Evolutionary conservation across 1,284 basidiomycete genomes (phyloP), one percentile per base, ranked within the genome.

Genomic region (Amylostereum chailletii): DNA sequence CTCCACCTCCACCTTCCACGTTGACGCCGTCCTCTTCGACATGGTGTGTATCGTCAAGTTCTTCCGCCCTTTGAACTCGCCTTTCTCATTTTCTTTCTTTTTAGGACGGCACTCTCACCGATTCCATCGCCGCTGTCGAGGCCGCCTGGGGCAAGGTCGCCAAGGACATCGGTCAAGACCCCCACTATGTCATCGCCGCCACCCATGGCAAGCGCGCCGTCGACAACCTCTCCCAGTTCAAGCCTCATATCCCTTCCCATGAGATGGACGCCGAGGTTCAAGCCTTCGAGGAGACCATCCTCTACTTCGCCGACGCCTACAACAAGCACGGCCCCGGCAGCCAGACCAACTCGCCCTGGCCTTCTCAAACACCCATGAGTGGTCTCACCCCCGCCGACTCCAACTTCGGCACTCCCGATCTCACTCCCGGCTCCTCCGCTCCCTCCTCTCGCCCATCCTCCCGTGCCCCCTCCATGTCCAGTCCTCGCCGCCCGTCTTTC

Each of bases 71-170:
- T 27, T 49, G 19, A 19, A 19, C 19, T 19, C 45, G 45, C 19
- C 31, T 48, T 38, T 26, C 34, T 57, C 39, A 49, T 34, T 53
- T 42, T 53, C 42, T 49, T 45, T 49, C 26, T 48, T 11, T 26
- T 8, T 55, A 83, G 81, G 81, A 84, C 59, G 83, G 83, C 41
- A 86, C 83, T 8, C 69, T 87, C 49, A 86, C 85, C 47, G 83
- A 87, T 61, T 86, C 83, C 31, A 87, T 87, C 60, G 70, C 79
- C 29, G 86, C 86, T 6, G 83, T 88, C 55, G 86, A 89, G 63
- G 83, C 83, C 4, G 86, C 86, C 5, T 89, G 86, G 86, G 77
- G 77, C 34, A 82, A 81, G 57, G 84, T 89, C 46, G 86, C 86
- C 2, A 69, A 69, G 41, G 82, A 86, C 62, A 76, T 86, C 43